Evolutionary conservation across 1,284 basidiomycete species (phyloP), one percentile per base, ranked within the genome.

Genomic region (Cutaneotrichosporon sp.): DNA sequence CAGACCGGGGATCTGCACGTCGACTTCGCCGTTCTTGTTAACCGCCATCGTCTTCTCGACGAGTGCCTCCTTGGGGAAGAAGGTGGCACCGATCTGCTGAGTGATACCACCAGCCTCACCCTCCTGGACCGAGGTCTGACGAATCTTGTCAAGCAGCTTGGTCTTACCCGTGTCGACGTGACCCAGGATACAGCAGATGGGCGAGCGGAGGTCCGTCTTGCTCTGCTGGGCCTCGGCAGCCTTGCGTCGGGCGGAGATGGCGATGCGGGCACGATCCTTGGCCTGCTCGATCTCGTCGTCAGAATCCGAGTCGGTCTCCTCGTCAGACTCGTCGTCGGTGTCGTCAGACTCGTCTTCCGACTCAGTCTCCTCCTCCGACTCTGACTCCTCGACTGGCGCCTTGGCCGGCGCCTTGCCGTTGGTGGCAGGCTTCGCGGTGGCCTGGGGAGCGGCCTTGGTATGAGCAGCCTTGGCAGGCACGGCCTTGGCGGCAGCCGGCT

Each of bases 131-230:
- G 98, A 98, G 9, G 96, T 99, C 89, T 99, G 96, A 73, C 97
- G 94, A 78, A 99, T 98, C 92, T 99, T 99, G 82, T 99, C 97
- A 70, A 99, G 83, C 57, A 99, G 82, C 82, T 98, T 99, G 50
- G 97, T 99, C 84, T 99, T 99, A 71, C 97, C 97, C 5, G 96
- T 99, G 85, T 99, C 97, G 86, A 99, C 97, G 81, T 99, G 97
- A 66, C 97, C 97, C 65, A 99, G 83, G 78, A 99, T 99, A 88
- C 96, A 98, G 80, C 97, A 99, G 76, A 99, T 99, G 32, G 97
- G 97, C 78, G 90, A 93, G 56, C 97, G 90, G 62, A 99, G 83
- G 78, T 99, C 84, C 73, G 98, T 93, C 78, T 91, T 94, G 80
- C 82, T 92, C 63, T 92, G 84, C 6, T 90, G 90, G 38, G 94